These are phyloP conservation scores for Pestalotiopsis fici DNA, from an alignment of 2,329 filamentous ascomycete genomes.

Conservation along the genomic window DNA sequence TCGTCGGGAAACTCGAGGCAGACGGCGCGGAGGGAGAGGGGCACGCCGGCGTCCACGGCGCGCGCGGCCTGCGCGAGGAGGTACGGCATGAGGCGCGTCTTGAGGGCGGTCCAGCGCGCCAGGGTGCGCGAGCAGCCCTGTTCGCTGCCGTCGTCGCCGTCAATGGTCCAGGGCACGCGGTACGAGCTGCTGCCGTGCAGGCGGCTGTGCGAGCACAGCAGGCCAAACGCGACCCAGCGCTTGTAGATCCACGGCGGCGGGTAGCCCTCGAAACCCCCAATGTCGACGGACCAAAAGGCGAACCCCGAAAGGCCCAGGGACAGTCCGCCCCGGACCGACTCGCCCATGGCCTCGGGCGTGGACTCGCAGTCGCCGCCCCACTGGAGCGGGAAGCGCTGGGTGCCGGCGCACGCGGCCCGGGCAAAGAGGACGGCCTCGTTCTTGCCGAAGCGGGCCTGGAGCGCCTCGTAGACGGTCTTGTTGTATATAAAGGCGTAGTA, in stretches of 20 bases:
- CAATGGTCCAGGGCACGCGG: slow-evolving; percentile 72
- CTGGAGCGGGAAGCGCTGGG: slow-evolving; percentile 68
- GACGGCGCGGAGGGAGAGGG: slow-evolving; percentile 64
- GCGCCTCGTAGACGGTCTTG: slow-evolving; percentile 66
- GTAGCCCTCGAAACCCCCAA: slow-evolving; percentile 71
- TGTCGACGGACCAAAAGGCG: slow-evolving; percentile 70
- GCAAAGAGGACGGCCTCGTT: slow-evolving; percentile 66
- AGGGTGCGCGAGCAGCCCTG: slow-evolving; percentile 54
- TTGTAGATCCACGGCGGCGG: slow-evolving; percentile 73
- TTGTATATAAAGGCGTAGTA: slow-evolving; percentile 77
- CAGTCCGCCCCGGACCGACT: slow-evolving; percentile 67
- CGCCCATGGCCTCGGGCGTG: slow-evolving; percentile 72
- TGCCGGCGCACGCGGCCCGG: slow-evolving; percentile 66
- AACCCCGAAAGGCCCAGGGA: slow-evolving; percentile 65
- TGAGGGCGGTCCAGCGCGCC: slow-evolving; percentile 48
- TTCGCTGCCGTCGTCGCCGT: slow-evolving; percentile 45
- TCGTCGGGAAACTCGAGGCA: slow-evolving; percentile 73
- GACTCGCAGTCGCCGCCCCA: slow-evolving; percentile 79
- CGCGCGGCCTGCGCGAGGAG: slow-evolving; percentile 44
- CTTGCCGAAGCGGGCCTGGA: slow-evolving; percentile 53
- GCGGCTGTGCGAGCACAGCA: slow-evolving; percentile 69
- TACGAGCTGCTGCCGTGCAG: slow-evolving; percentile 71
- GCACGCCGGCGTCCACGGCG: slow-evolving; percentile 52
- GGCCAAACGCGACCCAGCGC: slow-evolving; percentile 76
- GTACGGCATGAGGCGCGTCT: slow-evolving; percentile 55